Evolutionary conservation across 257 asterid species (phyloP).

Genomic region (Linderniella brevidens): DNA sequence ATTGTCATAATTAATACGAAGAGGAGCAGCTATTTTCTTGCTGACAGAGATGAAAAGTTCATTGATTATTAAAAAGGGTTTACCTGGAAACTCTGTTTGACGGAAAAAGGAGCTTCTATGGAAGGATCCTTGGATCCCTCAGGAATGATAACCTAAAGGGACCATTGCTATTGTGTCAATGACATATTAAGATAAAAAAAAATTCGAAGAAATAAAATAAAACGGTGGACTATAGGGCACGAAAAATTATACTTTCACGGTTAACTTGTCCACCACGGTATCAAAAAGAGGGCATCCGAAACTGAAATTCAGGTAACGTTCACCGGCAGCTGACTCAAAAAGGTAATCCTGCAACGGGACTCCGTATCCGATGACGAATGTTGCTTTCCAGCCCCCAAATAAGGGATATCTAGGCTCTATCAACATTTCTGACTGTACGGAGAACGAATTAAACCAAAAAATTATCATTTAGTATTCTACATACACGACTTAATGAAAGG

Average conservation of each 20-base stretch:
- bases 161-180: neutral
- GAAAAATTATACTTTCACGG: constrained; percentile 30
- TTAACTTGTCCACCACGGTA: constrained; percentile 80
- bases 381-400: constrained; percentile 99
- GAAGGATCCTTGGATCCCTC: constrained; percentile 88
- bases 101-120: constrained; percentile 45
- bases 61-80: neutral
- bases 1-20: too few species aligned
- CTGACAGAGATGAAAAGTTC: neutral
- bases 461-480: too few species aligned
- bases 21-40: too few species aligned
- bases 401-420: constrained; percentile 94
- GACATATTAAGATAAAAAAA: neutral
- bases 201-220: too few species aligned
- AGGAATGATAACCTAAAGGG: constrained; percentile 79
- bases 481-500: too few species aligned
- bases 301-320: constrained; percentile 79
- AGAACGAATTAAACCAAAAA: constrained; percentile 7
- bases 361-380: constrained; percentile 78
- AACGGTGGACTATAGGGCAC: too few species aligned
- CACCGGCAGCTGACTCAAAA: constrained; percentile 58
- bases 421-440: constrained; percentile 72
- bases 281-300: constrained; percentile 84
- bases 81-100: constrained; percentile 75
- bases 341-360: constrained; percentile 87